Evolutionary conservation across 305 asterid species (phyloP), one percentile per base, ranked within the genome.

Genomic region (Fraxinus ornus): DNA sequence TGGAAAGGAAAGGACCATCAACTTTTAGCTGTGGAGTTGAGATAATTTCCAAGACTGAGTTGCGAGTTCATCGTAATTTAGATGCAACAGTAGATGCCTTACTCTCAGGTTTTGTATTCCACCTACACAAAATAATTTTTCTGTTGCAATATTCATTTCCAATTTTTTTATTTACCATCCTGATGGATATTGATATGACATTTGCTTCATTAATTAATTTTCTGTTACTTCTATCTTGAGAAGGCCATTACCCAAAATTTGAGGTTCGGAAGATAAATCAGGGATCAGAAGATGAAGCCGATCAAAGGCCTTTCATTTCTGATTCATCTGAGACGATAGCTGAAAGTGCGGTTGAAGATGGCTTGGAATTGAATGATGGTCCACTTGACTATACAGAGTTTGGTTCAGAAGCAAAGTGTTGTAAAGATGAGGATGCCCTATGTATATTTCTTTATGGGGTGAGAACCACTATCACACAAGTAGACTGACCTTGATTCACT

Each of bases 1-100:
- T 93, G 91, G 99, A 96, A 89, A 96, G 99, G 87, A 93, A 92
- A 91, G 99, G 98, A 52, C 98, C 98, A 47, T 91, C 98, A 66
- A 91, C 98, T 86, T 96, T 96, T 85, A 88, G 85, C 83, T 90
- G 98, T 78, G 99, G 93, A 37, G 98, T 96, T 85, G 99, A 96
- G 91, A 94, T 96, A 78, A 94, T 96, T 90, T 89, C 97, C 78
- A 96, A 89, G 88, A 78, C 91, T 66, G 95, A 94, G 84, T 82
- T 94, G 83, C 93, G 89, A 76, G 93, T 96, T 78, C 98, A 96
- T 88, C 89, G 84, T 82, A 89, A 86, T 89, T 86, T 96, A 75
- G 98, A 94, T 85, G 97, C 93, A 36, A 96, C 99, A 41, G 98
- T 96, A 57, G 99, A 96, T 90, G 91, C 94, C 80, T 76, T 94